phyloP scores from a whole-genome alignment of 768 basidiomycete genomes.

The Cystobasidiopsis lactophilus region DNA sequence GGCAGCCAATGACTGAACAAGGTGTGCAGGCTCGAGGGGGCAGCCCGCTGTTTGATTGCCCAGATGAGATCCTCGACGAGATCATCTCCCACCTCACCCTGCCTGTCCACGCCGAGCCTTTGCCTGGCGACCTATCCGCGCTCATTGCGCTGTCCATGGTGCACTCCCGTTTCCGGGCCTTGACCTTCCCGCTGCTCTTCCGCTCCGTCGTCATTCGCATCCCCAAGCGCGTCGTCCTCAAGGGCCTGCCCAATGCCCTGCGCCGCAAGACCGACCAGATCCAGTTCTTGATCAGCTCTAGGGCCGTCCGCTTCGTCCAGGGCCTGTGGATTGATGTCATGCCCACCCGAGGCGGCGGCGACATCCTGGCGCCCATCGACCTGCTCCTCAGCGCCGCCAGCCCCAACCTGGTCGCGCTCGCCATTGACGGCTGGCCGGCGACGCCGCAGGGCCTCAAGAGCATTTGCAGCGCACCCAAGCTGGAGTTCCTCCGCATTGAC shows the following conservation, averaged over 20 bases:
- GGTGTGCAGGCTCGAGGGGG: neutral
- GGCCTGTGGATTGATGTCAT: neutral
- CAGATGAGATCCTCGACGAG: neutral
- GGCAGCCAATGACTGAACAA: too few relatives aligned
- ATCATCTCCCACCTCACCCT: neutral
- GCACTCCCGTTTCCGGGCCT: neutral
- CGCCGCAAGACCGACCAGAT: neutral
- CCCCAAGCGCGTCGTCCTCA: neutral
- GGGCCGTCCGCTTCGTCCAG: neutral
- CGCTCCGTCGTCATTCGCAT: neutral
- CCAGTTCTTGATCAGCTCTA: neutral
- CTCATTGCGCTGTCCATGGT: neutral
- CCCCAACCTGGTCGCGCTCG: neutral
- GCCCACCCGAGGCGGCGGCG: neutral
- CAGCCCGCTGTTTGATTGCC: neutral
- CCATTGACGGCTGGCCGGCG: neutral
- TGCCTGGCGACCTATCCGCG: neutral
- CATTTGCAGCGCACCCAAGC: neutral
- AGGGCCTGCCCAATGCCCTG: neutral
- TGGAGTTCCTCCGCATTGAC: neutral
- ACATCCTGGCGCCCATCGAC: neutral
- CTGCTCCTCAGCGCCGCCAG: neutral
- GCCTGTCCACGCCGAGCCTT: neutral
- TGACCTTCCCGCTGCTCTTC: neutral
- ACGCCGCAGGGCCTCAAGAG: neutral